Base-by-base conservation (phyloP, 371 early-diverging fungal species). In the Apophysomyces ossiformis region DNA sequence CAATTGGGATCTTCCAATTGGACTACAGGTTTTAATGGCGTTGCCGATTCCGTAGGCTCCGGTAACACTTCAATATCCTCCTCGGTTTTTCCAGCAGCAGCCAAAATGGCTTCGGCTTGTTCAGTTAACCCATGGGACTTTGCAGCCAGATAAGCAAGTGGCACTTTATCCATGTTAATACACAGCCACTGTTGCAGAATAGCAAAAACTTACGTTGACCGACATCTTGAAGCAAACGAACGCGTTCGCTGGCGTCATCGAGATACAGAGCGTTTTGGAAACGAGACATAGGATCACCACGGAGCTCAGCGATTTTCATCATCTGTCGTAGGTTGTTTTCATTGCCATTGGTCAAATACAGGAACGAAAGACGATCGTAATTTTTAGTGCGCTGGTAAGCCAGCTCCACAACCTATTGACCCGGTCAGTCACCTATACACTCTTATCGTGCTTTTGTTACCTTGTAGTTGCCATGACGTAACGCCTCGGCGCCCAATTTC, bases 141-240 rank as follows among this genome's bases (percentile, higher is more conserved):
- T 46, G 97, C 96, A 9, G 96, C 89, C 69, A 96, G 70, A 64
- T 97, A 98, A 4, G 99, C 99, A 57, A 98, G 84, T 38, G 92
- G 90, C 5, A 83, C 88, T 92, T 69, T 8, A 36, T 54, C 32
- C 2, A 37, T 18, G 36, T 37, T 8, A 68, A 15, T 60, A 32
- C 11, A 45, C 9, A 37, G 41, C 12, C 13, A 16, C 18, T 43
- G 47, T 7, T 47, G 18, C 3, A 47, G 18, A 7, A 13, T 18
- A 26, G 2, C 5, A 47, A 11, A 4, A 18, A 69, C 81, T 79
- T 73, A 89, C 87, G 69, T 83, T 96, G 96, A 7, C 92, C 94
- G 43, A 91, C 88, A 44, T 96, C 96, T 61, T 87, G 85, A 37
- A 97, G 78, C 38, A 94, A 70, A 7, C 85, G 84, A 54, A 95